Evolutionary conservation across 768 basidiomycete genomes (phyloP), one percentile per base, ranked within the genome.

Genomic region (Rubroboletus satanas): DNA sequence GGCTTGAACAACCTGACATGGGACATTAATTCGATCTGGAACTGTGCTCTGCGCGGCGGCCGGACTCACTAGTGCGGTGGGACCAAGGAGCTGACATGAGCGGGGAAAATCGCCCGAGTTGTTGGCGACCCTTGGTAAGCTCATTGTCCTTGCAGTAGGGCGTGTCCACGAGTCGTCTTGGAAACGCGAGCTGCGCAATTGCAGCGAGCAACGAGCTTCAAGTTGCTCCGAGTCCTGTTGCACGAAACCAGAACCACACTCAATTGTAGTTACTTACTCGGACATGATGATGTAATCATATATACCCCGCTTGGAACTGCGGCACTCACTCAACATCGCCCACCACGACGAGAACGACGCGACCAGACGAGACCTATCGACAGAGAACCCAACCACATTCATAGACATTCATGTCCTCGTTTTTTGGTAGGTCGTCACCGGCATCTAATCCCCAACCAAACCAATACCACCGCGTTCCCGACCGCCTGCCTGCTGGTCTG

Each of bases 1-100:
- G 4, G 69, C 88, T 74, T 98, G 91, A 18, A 93, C 88, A 51
- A 87, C 74, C 90, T 92, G 28, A 7, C 5, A 15, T 12, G 41
- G 7, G 31, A 49, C 28, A 47, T 39, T 26, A 14, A 26, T 23
- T 36, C 58, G 5, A n/a, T 15, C 28, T 39, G 46, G 15, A 18
- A 12, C 45, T 26, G 44, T 3, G 45, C 2, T 29, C n/a, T 29
- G 9, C 6, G 26, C 17, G 55, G 51, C 7, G 32, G 32, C 29
- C 21, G 6, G 36, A 61, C 78, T 60, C 59, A 73, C 72, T 62
- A 80, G 71, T 9, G 76, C 79, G 33, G 79, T 77, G 0, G 77
- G 77, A 12, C 81, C 79, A 38, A 81, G 67, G 7, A 79, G 74
- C 54, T 67, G 66, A 66, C 77, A 82, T 58, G 70, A 68, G 32